Base-by-base conservation (phyloP, 768 basidiomycete species). In the Phylloporus scabripes region DNA sequence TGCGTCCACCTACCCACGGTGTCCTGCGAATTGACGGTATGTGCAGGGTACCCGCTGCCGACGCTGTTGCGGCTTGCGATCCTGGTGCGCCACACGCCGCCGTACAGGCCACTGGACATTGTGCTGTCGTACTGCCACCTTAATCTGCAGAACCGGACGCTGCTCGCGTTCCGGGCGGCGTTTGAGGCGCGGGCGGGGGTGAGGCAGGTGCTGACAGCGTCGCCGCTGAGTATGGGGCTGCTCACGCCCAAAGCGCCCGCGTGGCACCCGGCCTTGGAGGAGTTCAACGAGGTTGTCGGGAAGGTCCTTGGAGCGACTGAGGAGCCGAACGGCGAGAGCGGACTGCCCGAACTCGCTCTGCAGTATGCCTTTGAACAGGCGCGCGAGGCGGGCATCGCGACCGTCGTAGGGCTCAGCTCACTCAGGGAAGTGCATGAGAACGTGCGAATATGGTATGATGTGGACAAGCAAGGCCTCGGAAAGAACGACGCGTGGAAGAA, bases 151-250 rank as follows among this genome's bases (percentile, higher is more conserved):
- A 90, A 87, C 65, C 67, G 70, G 48, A 82, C 78, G 14, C 74
- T 83, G 62, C 62, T 66, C 34, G 65, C 72, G 9, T 91, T 82
- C 62, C 73, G 75, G 23, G 68, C 75, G 10, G 74, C 77, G 34
- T 76, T 92, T 47, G 71, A 72, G 53, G 62, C 69, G 17, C 82
- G 85, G 20, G 89, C 88, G 0, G 70, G 78, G 43, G 77, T 94
- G 38, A 62, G 66, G 48, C 85, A 88, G 48, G 72, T 94, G 24
- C 46, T 92, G 44, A 72, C 83, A 2, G 92, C 92, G 1, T 91
- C 90, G 2, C 92, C 92, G 7, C 73, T 94, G 45, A 83, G 79
- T 61, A 93, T 93, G 91, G 85, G 84, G 0, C 76, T 93, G 3
- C 74, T 94, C 29, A 80, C 81, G 0, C 66, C 72, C 8, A 63